Conservation (phyloP, 2,329 filamentous ascomycete genomes). For the Xylariaceae sp. region DNA sequence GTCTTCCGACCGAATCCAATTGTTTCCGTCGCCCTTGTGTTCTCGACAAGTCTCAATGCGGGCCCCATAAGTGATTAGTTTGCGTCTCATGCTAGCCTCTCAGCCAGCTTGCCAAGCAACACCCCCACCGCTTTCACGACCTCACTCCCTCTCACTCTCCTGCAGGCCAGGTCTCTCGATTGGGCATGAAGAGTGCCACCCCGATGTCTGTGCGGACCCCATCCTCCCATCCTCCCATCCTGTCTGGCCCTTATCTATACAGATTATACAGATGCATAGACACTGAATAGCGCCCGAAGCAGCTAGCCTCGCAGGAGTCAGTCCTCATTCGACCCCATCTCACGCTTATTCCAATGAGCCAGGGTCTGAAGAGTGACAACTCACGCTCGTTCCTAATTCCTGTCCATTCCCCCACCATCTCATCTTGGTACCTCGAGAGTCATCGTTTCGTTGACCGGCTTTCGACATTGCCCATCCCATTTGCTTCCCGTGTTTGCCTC, state of each 20-base stretch:
- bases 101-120: conserved; percentile 12
- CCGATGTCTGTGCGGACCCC: conserved; percentile 23
- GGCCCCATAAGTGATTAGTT: conserved; percentile 1
- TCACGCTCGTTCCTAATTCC: conserved; percentile 21
- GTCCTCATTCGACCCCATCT: conserved; percentile 23
- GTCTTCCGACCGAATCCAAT: conserved; percentile 5
- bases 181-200: conserved; percentile 33
- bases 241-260: conserved; percentile 11
- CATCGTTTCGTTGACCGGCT: conserved; percentile 16
- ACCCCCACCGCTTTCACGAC: conserved; percentile 28
- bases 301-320: conserved; percentile 23
- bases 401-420: conserved; percentile 27
- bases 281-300: conserved; percentile 21
- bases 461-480: conserved; percentile 25
- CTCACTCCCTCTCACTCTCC: conserved; percentile 24
- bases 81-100: conserved; percentile 7
- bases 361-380: conserved; percentile 25
- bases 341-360: conserved; percentile 15
- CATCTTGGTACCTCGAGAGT: conserved; percentile 22
- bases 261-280: conserved; percentile 19
- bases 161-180: conserved; percentile 29
- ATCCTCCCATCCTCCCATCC: neutral
- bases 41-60: conserved; percentile 15
- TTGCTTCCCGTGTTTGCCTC: conserved; percentile 26
- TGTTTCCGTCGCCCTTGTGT: neutral